Evolutionary conservation across 108 stramenopile genomes (phyloP).

Genomic region (Skeletonema tropicum): DNA sequence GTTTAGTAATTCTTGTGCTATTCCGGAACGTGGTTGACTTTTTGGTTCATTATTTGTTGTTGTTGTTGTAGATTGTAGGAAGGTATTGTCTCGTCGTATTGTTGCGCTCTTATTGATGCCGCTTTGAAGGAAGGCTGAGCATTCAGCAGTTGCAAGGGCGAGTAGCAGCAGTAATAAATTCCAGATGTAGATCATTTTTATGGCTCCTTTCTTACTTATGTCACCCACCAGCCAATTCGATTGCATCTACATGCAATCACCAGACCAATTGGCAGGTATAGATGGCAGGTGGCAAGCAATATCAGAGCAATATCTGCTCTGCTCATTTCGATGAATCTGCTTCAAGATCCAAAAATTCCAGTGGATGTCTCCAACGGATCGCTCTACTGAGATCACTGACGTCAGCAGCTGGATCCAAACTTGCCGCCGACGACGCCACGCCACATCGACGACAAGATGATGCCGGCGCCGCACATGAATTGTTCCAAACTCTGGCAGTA

Average conservation of each 20-base stretch:
- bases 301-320: too few species aligned
- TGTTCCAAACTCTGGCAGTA: too few species aligned
- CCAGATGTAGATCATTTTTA: neutral
- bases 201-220: too few species aligned
- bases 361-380: neutral
- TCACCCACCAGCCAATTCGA: too few species aligned
- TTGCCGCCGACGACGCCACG: neutral
- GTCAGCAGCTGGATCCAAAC: neutral
- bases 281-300: too few species aligned
- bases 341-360: neutral
- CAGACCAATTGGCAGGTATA: too few species aligned
- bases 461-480: too few species aligned
- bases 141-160: neutral
- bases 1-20: slow-evolving; percentile 63
- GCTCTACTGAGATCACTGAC: slow-evolving; percentile 1
- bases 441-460: neutral
- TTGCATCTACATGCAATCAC: too few species aligned
- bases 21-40: slow-evolving; percentile 58
- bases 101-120: neutral
- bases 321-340: too few species aligned
- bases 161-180: neutral
- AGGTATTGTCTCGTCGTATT: too few species aligned
- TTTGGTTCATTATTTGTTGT: neutral
- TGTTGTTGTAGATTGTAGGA: neutral
- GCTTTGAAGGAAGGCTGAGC: neutral